Conservation (phyloP, 2,329 filamentous ascomycete species). For the Xenosphaeropsis pyriputrescens region DNA sequence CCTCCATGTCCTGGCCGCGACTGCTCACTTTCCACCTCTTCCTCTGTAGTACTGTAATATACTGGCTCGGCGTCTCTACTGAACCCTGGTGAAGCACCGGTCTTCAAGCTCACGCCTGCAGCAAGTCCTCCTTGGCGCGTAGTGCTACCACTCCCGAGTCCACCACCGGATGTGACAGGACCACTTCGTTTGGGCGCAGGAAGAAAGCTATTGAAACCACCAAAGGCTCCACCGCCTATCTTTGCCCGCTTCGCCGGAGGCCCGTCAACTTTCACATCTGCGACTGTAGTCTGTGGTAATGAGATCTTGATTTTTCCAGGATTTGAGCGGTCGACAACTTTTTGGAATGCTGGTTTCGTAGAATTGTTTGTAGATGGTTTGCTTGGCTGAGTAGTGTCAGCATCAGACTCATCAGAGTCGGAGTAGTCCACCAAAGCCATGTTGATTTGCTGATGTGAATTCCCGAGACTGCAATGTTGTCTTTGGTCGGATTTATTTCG, state of each 20-base stretch:
- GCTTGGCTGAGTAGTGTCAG: slow-evolving; percentile 24
- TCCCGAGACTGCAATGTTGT: background rate
- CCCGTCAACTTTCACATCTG: slow-evolving; percentile 25
- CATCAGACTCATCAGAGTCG: slow-evolving; percentile 48
- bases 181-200: slow-evolving; percentile 60
- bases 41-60: slow-evolving; percentile 5
- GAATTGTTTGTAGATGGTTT: slow-evolving; percentile 10
- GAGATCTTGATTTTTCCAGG: slow-evolving; percentile 74
- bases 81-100: slow-evolving; percentile 71
- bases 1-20: slow-evolving; percentile 11
- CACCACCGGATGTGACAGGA: slow-evolving; percentile 24
- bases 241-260: slow-evolving; percentile 61
- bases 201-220: slow-evolving; percentile 74
- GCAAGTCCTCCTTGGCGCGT: slow-evolving; percentile 16
- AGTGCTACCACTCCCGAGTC: slow-evolving; percentile 15
- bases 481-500: background rate
- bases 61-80: slow-evolving; percentile 32
- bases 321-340: slow-evolving; percentile 68
- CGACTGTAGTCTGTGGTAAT: slow-evolving; percentile 38
- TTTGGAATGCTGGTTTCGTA: slow-evolving; percentile 53
- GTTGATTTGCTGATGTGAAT: background rate
- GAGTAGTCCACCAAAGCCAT: slow-evolving; percentile 61
- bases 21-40: slow-evolving; percentile 8
- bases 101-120: slow-evolving; percentile 61
- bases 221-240: slow-evolving; percentile 48